Base-by-base conservation (phyloP, 164 flowering plant species). In the Saururus chinensis region DNA sequence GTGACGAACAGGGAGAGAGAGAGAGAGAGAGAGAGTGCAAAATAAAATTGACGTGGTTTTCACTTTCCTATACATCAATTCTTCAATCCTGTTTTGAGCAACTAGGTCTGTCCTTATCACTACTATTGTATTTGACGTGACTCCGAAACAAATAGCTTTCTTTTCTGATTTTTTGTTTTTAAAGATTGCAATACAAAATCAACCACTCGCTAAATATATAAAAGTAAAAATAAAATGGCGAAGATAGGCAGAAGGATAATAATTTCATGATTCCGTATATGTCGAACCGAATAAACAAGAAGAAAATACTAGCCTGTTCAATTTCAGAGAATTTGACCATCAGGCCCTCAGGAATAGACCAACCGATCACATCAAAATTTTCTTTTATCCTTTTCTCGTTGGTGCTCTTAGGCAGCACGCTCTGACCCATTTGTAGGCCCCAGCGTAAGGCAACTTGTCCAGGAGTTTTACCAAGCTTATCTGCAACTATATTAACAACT, bases 391-490 rank as follows among this genome's bases (percentile, higher is more conserved):
- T 76, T 1, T 75, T 63, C 52, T 82, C 82, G 35, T 74, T 80
- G 16, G 73, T 77, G 21, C 90, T 87, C 74, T 89, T 89, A 13
- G 97, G 95, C 13, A 89, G 84, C 51, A 89, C 85, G 70, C 95
- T 85, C 26, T 87, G 82, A 60, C 92, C 92, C 88, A 76, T 83
- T 68, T 89, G 90, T 51, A 87, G 72, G 3, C 95, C 97, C 97
- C 97, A 87, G 5, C 90, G 82, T 19, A 90, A 77, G 48, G 85
- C 84, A 66, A 87, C 81, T 66, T 86, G 90, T 13, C 86, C 95
- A 53, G 95, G 92, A 61, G 82, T 65, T 71, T 85, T 87, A 22
- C 86, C 83, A 66, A 89, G 60, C 64, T 84, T 83, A 70, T 84
- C 86, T 7, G 89, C 82, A 58, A 77, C 72, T 73, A 23, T 60